A percentile compares a stretch with the other conserved stretches of the same genome.
These are phyloP conservation scores for Zasmidium citrigriseum DNA, from an alignment of 2,329 filamentous ascomycete genomes.

Conservation along the genomic window DNA sequence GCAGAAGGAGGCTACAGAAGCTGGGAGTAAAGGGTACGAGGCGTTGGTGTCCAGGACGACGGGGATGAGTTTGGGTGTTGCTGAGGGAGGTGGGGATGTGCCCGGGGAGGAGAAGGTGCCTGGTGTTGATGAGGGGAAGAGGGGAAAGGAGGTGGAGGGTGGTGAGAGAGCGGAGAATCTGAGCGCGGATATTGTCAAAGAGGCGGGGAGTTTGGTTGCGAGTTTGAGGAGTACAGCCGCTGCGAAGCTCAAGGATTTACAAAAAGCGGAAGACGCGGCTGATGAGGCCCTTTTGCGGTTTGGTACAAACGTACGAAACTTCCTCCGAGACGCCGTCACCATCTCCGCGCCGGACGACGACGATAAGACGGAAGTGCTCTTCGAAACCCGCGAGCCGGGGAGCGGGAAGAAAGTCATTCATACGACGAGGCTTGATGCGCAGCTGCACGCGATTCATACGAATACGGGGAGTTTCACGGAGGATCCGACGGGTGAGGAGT, in stretches of 20 bases:
- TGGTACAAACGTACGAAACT: conserved; percentile 84
- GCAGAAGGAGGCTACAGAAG: conserved; percentile 76
- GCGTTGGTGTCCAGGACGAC: conserved; percentile 52
- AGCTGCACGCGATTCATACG: conserved; percentile 92
- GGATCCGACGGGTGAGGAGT: conserved; percentile 73
- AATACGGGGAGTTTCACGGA: conserved; percentile 77
- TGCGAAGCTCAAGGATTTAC: conserved; percentile 76
- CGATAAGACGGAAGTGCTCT: conserved; percentile 64
- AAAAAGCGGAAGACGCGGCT: conserved; percentile 90
- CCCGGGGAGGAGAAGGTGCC: conserved; percentile 29
- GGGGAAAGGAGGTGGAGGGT: conserved; percentile 13
- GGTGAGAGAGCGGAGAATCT: conserved; percentile 45
- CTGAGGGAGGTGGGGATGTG: conserved; percentile 19
- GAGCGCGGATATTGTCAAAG: conserved; percentile 53
- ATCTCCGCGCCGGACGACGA: conserved; percentile 70
- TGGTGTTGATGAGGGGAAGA: neutral
- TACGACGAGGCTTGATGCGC: conserved; percentile 89
- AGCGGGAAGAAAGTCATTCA: conserved; percentile 91
- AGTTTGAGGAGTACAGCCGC: conserved; percentile 55
- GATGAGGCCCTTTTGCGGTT: conserved; percentile 94
- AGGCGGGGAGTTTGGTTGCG: conserved; percentile 68
- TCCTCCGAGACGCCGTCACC: conserved; percentile 84
- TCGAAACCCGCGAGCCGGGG: conserved; percentile 87
- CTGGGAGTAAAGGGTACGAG: conserved; percentile 71
- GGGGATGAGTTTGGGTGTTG: conserved; percentile 28